Conservation (phyloP, 495 filamentous ascomycete genomes). For the Amniculicola lignicola region DNA sequence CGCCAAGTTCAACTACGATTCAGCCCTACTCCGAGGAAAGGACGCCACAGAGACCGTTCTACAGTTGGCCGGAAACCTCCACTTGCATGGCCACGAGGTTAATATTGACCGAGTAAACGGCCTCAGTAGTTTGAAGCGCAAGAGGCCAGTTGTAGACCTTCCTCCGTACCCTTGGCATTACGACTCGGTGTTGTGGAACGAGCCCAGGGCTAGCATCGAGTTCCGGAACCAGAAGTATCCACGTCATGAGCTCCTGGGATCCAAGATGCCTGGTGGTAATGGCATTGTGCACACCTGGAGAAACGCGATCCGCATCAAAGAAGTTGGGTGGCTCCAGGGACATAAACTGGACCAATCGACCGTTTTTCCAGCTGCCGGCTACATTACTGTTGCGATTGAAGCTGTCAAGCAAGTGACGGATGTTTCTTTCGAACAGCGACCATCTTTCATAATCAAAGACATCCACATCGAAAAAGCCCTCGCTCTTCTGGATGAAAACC, state of each 20-base stretch:
- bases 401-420: background rate
- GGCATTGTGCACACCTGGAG: background rate
- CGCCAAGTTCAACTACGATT: no score
- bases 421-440: no score
- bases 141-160: background rate
- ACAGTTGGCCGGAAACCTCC: background rate
- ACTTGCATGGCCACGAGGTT: background rate
- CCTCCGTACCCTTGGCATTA: conserved; percentile 8
- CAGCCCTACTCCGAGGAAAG: background rate
- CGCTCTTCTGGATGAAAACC: no score
- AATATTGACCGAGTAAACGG: background rate
- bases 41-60: background rate
- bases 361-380: conserved; percentile 8
- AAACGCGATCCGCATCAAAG: background rate
- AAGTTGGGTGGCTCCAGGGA: background rate
- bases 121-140: background rate
- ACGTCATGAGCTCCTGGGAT: background rate
- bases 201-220: background rate
- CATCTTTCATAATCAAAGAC: no score
- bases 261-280: background rate
- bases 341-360: background rate
- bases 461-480: no score
- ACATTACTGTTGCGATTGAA: conserved; percentile 2
- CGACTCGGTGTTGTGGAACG: background rate
- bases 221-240: background rate